Base-by-base conservation (phyloP, 2,329 filamentous ascomycete genomes). In the Colletotrichum lini region DNA sequence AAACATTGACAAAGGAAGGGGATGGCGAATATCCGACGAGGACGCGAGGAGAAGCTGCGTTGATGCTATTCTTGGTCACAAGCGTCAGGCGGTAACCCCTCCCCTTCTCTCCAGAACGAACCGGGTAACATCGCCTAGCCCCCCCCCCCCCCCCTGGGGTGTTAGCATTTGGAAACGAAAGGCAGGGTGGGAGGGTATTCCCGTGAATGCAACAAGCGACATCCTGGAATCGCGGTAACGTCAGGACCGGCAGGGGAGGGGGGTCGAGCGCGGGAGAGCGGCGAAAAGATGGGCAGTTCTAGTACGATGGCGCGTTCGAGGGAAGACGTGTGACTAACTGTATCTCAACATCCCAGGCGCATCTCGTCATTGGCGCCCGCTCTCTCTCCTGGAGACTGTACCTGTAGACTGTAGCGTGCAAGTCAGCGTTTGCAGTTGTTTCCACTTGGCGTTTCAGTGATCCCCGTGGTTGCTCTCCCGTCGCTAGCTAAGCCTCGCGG, bases 401-500 rank as follows among this genome's bases (percentile, higher is more conserved):
- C 4, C n/a, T n/a, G n/a, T n/a, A n/a, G n/a, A n/a, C n/a, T n/a
- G 26, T 30, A 5, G 5, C 1, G 26, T 30, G 8, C 38, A 40
- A 47, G 45, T 54, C 45, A 47, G 58, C 30, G 30, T 44, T 59
- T 45, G 12, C 53, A 62, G 58, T 54, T 64, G 68, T 71, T 71
- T 71, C 68, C 59, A 58, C 68, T 71, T 68, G 65, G 68, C 65
- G 68, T 71, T 71, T 71, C 68, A 68, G 58, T 53, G 68, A 71
- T 64, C 58, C 57, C 53, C 53, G 54, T 67, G 64, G 47, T 49
- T 68, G 45, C 45, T 64, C 42, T 71, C 58, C 65, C 53, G 65
- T 60, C 68, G 45, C 68, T 64, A 62, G 56, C 56, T 9, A 35
- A 67, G 65, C 63, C 35, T 70, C 63, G 47, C 18, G 30, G 38